Percentiles rank a stretch among this genome's conserved stretches.
Conservation (phyloP, 208 protist genomes). For the Sergeia podlipaevii region DNA sequence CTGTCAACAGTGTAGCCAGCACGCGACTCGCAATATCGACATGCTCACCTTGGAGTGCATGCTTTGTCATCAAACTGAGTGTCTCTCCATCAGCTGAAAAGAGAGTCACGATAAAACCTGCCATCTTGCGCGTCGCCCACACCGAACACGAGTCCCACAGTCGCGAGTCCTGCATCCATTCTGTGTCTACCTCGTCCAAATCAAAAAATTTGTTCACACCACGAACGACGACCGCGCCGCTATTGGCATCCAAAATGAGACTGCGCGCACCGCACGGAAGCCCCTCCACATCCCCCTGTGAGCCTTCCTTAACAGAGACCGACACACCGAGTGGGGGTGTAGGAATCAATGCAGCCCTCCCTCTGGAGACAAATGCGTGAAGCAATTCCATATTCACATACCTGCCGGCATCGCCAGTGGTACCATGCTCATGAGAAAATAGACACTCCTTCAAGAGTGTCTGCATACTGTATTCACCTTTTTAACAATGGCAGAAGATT, state of each 20-base stretch:
- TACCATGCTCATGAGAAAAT: constrained; percentile 17
- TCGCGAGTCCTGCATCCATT: constrained; percentile 22
- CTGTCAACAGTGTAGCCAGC: constrained; percentile 21
- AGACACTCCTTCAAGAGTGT: constrained; percentile 21
- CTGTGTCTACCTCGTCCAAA: constrained; percentile 34
- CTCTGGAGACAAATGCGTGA: constrained; percentile 22
- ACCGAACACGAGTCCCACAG: constrained; percentile 45
- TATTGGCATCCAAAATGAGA: constrained; percentile 47
- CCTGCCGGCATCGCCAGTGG: not conserved
- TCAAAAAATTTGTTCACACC: constrained; percentile 91
- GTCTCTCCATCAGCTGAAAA: constrained; percentile 70
- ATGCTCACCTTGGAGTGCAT: constrained; percentile 72
- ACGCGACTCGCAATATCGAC: constrained; percentile 53
- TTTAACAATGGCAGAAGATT: not conserved
- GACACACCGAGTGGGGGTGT: constrained; percentile 22
- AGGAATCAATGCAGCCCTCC: constrained; percentile 27
- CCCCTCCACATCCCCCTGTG: constrained; percentile 55
- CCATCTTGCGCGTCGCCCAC: constrained; percentile 81
- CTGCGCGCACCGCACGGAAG: constrained; percentile 77
- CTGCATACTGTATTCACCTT: constrained; percentile 20
- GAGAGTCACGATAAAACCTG: constrained; percentile 81
- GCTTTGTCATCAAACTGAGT: constrained; percentile 71
- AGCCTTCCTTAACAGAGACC: constrained; percentile 59
- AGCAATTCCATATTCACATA: constrained; percentile 15
- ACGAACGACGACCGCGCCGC: constrained; percentile 58